Evolutionary conservation across 2,329 filamentous ascomycete species (phyloP).

Genomic region (Sordariomycetes sp.): DNA sequence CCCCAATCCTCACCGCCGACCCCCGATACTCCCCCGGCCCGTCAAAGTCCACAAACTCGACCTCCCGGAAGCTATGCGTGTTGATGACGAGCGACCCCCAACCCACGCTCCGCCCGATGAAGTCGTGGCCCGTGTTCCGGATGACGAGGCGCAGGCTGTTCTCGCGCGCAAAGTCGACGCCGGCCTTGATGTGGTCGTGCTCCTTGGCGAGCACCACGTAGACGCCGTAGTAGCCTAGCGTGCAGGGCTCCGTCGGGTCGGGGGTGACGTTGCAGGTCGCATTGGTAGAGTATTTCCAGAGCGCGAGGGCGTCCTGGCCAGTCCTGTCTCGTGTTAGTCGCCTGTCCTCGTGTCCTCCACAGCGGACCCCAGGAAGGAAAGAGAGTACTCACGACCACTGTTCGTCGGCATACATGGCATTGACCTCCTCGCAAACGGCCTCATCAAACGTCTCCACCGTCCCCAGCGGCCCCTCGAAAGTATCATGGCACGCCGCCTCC

Average conservation of each 20-base stretch:
- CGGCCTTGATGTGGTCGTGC: slow-evolving; percentile 13
- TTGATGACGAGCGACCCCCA: slow-evolving; percentile 42
- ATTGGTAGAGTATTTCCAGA: slow-evolving; percentile 30
- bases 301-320: slow-evolving; percentile 14
- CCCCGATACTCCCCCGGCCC: slow-evolving; percentile 31
- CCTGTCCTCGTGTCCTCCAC: neutral
- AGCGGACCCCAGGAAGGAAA: neutral
- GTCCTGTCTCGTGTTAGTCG: slow-evolving; percentile 6
- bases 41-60: slow-evolving; percentile 25
- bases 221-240: slow-evolving; percentile 23
- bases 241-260: slow-evolving; percentile 18
- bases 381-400: slow-evolving; percentile 20
- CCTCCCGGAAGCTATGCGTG: slow-evolving; percentile 38
- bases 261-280: slow-evolving; percentile 23
- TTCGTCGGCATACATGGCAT: slow-evolving; percentile 16
- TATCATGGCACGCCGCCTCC: slow-evolving; percentile 20
- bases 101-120: slow-evolving; percentile 47
- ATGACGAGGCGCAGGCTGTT: slow-evolving; percentile 39
- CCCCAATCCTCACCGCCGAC: slow-evolving; percentile 34
- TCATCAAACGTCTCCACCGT: slow-evolving; percentile 20
- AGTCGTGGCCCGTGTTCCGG: slow-evolving; percentile 44
- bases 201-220: slow-evolving; percentile 15
- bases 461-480: slow-evolving; percentile 21
- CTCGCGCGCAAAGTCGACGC: slow-evolving; percentile 16
- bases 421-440: slow-evolving; percentile 17